Conservation (phyloP, 805 yeast species). For the Wickerhamiella dianesei region DNA sequence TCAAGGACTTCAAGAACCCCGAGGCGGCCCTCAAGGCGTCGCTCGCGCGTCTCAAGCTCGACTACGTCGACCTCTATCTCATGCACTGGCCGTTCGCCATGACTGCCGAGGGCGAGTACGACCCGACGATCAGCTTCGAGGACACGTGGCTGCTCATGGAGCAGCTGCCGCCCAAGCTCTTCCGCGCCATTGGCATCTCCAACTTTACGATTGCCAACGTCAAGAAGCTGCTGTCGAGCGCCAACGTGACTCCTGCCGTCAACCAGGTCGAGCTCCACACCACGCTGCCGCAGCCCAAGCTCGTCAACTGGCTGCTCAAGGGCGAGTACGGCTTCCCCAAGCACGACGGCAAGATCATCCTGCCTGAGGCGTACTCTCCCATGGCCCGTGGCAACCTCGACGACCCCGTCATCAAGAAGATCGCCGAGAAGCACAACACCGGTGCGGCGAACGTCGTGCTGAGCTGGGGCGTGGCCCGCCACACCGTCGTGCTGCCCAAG, state of each 20-base stretch:
- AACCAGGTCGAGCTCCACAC: slow-evolving; percentile 74
- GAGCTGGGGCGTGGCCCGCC: slow-evolving; percentile 32
- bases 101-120: slow-evolving; percentile 12
- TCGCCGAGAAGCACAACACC: slow-evolving; percentile 43
- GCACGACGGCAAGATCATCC: slow-evolving; percentile 33
- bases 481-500: slow-evolving; percentile 52
- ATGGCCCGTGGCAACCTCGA: slow-evolving; percentile 55
- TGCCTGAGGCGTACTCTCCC: slow-evolving; percentile 66
- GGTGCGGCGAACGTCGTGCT: slow-evolving; percentile 22
- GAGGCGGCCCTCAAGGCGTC: slow-evolving; percentile 38
- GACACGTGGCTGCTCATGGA: slow-evolving; percentile 57
- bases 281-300: slow-evolving; percentile 48
- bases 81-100: slow-evolving; percentile 52
- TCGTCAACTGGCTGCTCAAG: slow-evolving; percentile 37
- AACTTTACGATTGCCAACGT: slow-evolving; percentile 48
- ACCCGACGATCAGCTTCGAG: slow-evolving; percentile 25
- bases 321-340: slow-evolving; percentile 17
- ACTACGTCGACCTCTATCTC: slow-evolving; percentile 52
- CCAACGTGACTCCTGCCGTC: slow-evolving; percentile 43
- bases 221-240: slow-evolving; percentile 32
- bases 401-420: slow-evolving; percentile 37
- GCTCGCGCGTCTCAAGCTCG: slow-evolving; percentile 38
- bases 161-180: slow-evolving; percentile 37
- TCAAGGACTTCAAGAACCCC: slow-evolving; percentile 27
- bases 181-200: slow-evolving; percentile 63